These are phyloP conservation scores for Claviceps quebecensis DNA, from an alignment of 2,329 filamentous ascomycete species.

Conservation along the genomic window DNA sequence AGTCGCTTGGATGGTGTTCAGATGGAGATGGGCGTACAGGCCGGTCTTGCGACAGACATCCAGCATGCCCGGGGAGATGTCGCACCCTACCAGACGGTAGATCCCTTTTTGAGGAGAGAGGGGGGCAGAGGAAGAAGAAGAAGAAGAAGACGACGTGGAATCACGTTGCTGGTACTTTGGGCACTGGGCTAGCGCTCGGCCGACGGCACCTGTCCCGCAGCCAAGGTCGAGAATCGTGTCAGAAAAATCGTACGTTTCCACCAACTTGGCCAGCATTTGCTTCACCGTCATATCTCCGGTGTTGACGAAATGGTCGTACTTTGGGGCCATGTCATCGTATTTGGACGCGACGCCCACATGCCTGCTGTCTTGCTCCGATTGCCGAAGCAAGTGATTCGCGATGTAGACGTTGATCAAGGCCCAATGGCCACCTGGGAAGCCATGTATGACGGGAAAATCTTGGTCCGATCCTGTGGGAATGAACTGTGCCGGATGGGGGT, in stretches of 20 bases:
- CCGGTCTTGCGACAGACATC: neutral
- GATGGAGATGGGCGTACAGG: neutral
- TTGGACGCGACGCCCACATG: neutral
- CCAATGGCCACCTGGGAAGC: neutral
- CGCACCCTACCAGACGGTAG: neutral
- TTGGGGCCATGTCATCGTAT: neutral
- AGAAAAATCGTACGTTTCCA: neutral
- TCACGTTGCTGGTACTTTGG: neutral
- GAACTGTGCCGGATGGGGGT: neutral
- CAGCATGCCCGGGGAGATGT: neutral
- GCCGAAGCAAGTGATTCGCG: neutral
- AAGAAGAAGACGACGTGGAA: neutral
- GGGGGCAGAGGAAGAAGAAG: too few relatives aligned
- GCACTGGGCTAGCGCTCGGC: neutral
- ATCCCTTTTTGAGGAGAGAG: neutral
- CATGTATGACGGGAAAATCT: neutral
- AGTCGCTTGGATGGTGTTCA: neutral
- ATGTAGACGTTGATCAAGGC: conserved; percentile 1
- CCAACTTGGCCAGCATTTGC: neutral
- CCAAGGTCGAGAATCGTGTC: neutral
- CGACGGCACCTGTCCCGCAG: neutral
- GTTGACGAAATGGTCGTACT: neutral
- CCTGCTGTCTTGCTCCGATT: neutral
- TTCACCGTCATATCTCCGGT: neutral
- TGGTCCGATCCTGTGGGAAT: neutral